Evolutionary conservation across 2,329 filamentous ascomycete genomes (phyloP), one percentile per base, ranked within the genome.

Genomic region (Pseudopithomyces maydicus): DNA sequence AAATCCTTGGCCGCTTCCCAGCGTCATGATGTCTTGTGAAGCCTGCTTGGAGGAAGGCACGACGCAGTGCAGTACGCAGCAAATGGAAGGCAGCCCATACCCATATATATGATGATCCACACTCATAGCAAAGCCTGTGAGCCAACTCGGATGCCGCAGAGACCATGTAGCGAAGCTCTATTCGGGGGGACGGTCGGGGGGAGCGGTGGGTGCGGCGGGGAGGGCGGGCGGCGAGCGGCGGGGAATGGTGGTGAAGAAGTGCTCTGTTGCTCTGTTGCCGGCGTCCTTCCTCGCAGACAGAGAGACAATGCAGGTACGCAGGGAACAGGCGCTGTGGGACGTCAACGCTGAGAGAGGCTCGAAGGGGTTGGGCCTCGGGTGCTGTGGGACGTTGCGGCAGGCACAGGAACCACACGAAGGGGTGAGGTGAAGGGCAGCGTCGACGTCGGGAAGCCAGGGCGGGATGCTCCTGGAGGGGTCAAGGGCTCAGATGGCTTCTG

Each of bases 61-160:
- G 66, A 57, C 59, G 26, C 8, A 29, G 26, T 50, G 56, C 50
- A 54, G 57, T 48, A 42, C 54, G 52, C 58, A 61, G 56, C 55
- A 58, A 57, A 50, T 55, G 58, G 60, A 66, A 67, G 59, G 60
- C 64, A 61, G 45, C 45, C 56, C 74, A 54, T 77, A 77, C 75
- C 74, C 75, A 75, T 76, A 71, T 66, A 72, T 74, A 42, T 74
- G 70, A 60, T 75, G 74, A 68, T 75, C 74, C 71, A 75, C 61
- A 74, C 69, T 76, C 75, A 77, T 77, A 74, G 70, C 74, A 73
- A 66, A 63, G 62, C 64, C 58, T 58, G 61, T 73, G 62, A 65
- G 62, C 70, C 64, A 59, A 56, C 62, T 54, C 63, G 55, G 57
- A 59, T 59, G 52, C 56, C 64, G 59, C 65, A 61, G 59, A 66